Base-by-base conservation (phyloP, 1,284 basidiomycete species). In the Trichosporon sp. region DNA sequence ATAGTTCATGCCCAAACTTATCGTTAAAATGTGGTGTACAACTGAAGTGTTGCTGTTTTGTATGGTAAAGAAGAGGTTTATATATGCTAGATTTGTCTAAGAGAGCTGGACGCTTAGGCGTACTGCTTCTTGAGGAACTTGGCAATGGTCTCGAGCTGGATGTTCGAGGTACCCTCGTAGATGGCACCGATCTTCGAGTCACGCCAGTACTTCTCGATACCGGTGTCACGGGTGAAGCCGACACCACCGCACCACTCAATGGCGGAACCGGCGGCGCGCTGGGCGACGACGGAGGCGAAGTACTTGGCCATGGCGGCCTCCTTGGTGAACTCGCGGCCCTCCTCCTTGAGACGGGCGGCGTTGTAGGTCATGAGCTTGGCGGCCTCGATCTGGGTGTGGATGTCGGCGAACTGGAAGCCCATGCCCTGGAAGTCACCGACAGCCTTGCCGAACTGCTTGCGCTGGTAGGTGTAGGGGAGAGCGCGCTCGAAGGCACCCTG, bases 161-260 rank as follows among this genome's bases (percentile, higher is more conserved):
- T 98, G 83, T 98, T 97, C 40, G 91, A 93, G 51, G 96, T 98
- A 46, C 96, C 95, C 83, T 96, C 94, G 81, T 96, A 97, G 73
- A 97, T 97, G 10, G 93, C 92, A 54, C 92, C 92, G 79, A 95
- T 96, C 88, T 97, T 98, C 32, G 92, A 94, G 84, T 98, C 96
- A 76, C 96, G 86, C 92, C 92, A 94, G 79, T 86, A 94, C 86
- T 97, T 97, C 86, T 96, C 94, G 74, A 97, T 92, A 2, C 95
- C 94, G 0, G 93, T 94, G 85, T 96, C 94, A 69, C 94, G 86
- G 66, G 95, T 98, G 85, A 97, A 98, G 0, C 96, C 96, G 64
- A 96, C 88, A 19, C 96, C 97, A 66, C 96, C 96, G 4, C 91
- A 90, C 96, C 96, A 98, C 84, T 99, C 97, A 78, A 99, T 98